Evolutionary conservation across 1,284 basidiomycete genomes (phyloP), one percentile per base, ranked within the genome.

Genomic region (Moesziomyces parantarcticus): DNA sequence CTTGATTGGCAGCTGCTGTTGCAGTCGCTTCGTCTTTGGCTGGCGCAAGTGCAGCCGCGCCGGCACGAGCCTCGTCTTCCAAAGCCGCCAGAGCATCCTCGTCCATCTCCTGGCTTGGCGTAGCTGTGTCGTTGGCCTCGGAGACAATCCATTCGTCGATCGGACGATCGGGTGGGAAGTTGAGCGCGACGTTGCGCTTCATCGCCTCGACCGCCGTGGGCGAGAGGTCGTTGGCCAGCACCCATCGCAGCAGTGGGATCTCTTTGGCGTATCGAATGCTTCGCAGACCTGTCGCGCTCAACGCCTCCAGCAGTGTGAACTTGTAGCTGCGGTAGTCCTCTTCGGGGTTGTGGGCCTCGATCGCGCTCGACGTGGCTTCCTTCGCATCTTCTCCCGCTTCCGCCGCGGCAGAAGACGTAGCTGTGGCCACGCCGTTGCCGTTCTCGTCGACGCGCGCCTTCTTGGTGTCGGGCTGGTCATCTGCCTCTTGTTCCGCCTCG

Each of bases 201-300:
- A 99, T 98, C 5, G 92, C 92, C 61, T 89, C 90, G 5, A 91
- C 90, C 0, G 96, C 97, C 2, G 90, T 88, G 0, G 90, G 87
- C 0, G 92, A 95, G 7, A 97, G 84, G 84, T 99, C 96, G 83
- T 99, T 99, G 11, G 97, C 96, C 73, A 97, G 89, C 32, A 99
- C 90, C 58, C 65, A 95, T 92, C 90, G 92, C 67, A 95, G 89
- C 40, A 92, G 88, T 1, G 96, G 94, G 11, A 99, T 95, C 85
- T 99, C 96, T 78, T 97, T 95, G 0, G 96, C 96, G 83, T 99
- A 99, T 32, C 96, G 92, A 69, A 99, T 98, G 4, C 94, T 92
- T 13, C 96, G 90, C 23, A 99, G 87, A 23, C 96, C 96, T 0
- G 97, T 99, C 0, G 96, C 96, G 18, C 93, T 94, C 20, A 99